A percentile compares a stretch with the other conserved stretches of the same genome.
Evolutionary conservation across 2,329 filamentous ascomycete genomes (phyloP).

Genomic region (Colletotrichum eleusines): DNA sequence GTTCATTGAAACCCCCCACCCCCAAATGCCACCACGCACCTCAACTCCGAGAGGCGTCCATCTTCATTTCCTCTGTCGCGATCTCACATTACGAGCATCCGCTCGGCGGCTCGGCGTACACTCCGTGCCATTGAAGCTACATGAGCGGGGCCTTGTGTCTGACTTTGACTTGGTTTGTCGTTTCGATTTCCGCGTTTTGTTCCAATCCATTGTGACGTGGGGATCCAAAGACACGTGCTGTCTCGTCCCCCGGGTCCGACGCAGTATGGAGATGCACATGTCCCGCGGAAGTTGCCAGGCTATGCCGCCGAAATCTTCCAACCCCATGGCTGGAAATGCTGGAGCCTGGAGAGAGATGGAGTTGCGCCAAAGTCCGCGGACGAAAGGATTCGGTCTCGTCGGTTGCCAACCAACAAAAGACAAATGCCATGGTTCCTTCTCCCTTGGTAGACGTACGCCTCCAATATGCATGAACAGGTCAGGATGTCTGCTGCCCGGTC

Average conservation of each 20-base stretch:
- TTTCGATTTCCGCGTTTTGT: background rate
- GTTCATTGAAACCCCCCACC: background rate
- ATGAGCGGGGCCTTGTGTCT: background rate
- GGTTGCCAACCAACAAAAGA: constrained; percentile 18
- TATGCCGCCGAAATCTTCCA: constrained; percentile 25
- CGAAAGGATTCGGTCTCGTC: constrained; percentile 10
- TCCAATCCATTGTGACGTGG: constrained; percentile 1
- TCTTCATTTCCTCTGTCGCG: constrained; percentile 27
- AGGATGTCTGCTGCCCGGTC: background rate
- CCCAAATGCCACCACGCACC: background rate
- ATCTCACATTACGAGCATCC: constrained; percentile 12
- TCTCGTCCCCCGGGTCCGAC: constrained; percentile 14
- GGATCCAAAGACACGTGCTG: constrained; percentile 24
- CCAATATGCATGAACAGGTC: background rate
- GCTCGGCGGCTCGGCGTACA: constrained; percentile 28
- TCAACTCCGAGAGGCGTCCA: constrained; percentile 7
- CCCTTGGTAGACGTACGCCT: background rate
- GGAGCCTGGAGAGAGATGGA: constrained; percentile 38
- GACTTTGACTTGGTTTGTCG: background rate
- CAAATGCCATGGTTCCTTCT: background rate
- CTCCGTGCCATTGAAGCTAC: background rate
- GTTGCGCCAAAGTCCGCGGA: constrained; percentile 31
- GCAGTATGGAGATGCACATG: constrained; percentile 6
- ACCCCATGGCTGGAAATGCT: constrained; percentile 31
- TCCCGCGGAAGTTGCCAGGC: constrained; percentile 24